These are phyloP conservation scores for Tylopilus vinaceipallidus DNA, from an alignment of 768 basidiomycete genomes.

Conservation along the genomic window DNA sequence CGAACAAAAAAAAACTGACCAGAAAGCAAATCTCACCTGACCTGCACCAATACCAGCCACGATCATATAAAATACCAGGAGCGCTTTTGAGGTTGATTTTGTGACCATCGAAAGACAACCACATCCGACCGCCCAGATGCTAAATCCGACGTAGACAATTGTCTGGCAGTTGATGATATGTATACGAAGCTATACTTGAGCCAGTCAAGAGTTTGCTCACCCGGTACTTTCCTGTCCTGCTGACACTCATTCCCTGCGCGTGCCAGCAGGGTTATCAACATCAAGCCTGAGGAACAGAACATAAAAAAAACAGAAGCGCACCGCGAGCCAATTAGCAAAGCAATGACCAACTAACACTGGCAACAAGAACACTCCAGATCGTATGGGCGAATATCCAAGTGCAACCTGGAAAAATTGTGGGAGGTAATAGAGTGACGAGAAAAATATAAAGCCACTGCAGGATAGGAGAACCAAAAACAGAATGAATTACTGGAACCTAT, in stretches of 20 bases:
- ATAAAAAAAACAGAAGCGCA: slow-evolving; percentile 28
- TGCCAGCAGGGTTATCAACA: not conserved
- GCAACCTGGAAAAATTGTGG: slow-evolving; percentile 76
- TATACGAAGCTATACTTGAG: too few species aligned
- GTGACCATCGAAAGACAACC: not conserved
- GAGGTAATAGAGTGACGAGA: slow-evolving; percentile 61
- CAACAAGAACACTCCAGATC: slow-evolving; percentile 36
- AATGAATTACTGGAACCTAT: not conserved
- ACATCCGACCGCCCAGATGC: not conserved
- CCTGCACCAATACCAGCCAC: not conserved
- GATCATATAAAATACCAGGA: not conserved
- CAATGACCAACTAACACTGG: slow-evolving; percentile 67
- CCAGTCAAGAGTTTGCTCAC: too few species aligned
- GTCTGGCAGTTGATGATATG: too few species aligned
- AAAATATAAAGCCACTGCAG: slow-evolving; percentile 56
- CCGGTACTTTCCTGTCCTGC: slow-evolving; percentile 61
- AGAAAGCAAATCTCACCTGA: not conserved
- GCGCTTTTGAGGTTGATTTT: not conserved
- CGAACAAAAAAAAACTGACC: too few species aligned
- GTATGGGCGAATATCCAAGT: slow-evolving; percentile 60
- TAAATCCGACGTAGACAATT: not conserved
- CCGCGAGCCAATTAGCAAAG: slow-evolving; percentile 43
- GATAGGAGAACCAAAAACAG: not conserved
- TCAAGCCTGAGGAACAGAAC: not conserved
- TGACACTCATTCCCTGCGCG: slow-evolving; percentile 57